Evolutionary conservation across 305 asterid genomes (phyloP), one percentile per base, ranked within the genome.

Genomic region (Rubia balearica): DNA sequence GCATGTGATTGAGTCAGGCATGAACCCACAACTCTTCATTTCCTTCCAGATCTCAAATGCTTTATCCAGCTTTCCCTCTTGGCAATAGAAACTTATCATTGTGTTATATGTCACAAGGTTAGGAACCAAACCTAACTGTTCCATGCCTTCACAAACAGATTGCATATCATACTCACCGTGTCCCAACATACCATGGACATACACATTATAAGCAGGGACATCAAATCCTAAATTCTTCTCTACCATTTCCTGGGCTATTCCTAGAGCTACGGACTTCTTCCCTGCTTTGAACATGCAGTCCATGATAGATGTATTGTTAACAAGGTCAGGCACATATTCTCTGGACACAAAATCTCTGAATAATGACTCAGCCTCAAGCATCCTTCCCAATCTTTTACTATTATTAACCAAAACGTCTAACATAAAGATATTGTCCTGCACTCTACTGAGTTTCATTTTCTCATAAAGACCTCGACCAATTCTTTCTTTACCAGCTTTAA

Each of bases 211-310:
- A 0, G 92, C 77, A 74, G 73, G 76, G 61, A 81, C 86, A 80
- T 90, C 98, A 64, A 90, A 84, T 77, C 85, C 86, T 38, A 82
- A 57, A 56, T 80, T 74, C 78, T 82, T 87, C 48, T 84, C 82
- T 65, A 68, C 81, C 75, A 90, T 83, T 80, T 85, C 95, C 82
- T 87, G 81, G 59, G 84, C 90, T 65, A 88, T 81, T 77, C 81
- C 86, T 57, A 93, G 83, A 73, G 98, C 97, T 71, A 85, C 80
- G 0, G 96, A 80, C 8, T 69, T 84, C 78, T 82, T 85, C 67
- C 96, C 96, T 43, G 89, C 80, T 85, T 93, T 90, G 81, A 93
- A 93, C 69, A 90, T 78, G 43, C 83, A 93, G 77, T 90, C 97
- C 88, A 93, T 89, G 75, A 93, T 73, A 33, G 90, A 82, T 10